Conservation (phyloP, 2,329 filamentous ascomycete genomes). For the Aspergillus sp. region DNA sequence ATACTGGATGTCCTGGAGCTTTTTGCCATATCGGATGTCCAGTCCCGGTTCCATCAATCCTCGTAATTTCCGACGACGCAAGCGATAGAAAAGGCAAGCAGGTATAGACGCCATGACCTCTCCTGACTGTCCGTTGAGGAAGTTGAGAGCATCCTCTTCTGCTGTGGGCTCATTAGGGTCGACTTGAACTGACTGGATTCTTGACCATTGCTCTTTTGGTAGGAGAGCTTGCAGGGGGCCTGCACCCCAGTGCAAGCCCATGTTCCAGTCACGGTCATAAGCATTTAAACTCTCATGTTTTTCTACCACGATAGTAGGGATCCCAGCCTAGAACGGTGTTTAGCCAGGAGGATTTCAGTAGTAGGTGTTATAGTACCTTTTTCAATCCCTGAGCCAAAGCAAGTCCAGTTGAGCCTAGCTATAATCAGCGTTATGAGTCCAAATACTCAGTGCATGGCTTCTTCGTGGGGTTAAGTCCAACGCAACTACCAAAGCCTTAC, state of each 20-base stretch:
- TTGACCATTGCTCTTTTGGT: constrained; percentile 26
- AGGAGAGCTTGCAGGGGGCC: constrained; percentile 25
- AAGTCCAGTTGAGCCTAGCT: constrained; percentile 44
- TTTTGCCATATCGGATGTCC: constrained; percentile 28
- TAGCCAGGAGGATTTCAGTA: background rate
- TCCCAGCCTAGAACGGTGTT: constrained; percentile 20
- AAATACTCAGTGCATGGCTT: background rate
- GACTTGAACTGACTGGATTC: constrained; percentile 30
- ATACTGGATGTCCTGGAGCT: constrained; percentile 19
- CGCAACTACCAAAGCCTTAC: constrained; percentile 6
- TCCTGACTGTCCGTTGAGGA: constrained; percentile 30
- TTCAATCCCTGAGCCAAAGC: constrained; percentile 45
- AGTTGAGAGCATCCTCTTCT: constrained; percentile 23
- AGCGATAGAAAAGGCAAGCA: constrained; percentile 29
- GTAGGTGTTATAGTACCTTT: constrained; percentile 30
- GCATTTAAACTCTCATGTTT: constrained; percentile 23
- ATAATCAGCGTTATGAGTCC: background rate
- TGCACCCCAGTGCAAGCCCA: constrained; percentile 37
- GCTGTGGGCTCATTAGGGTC: constrained; percentile 29
- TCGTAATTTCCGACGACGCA: constrained; percentile 34
- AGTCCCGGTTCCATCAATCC: constrained; percentile 28
- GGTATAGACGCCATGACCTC: constrained; percentile 29
- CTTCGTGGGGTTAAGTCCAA: background rate
- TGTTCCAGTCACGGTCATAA: constrained; percentile 34
- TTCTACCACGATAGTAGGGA: constrained; percentile 29